phyloP scores from a whole-genome alignment of 169 alveolate species.

The Amoebophrya sp. region DNA sequence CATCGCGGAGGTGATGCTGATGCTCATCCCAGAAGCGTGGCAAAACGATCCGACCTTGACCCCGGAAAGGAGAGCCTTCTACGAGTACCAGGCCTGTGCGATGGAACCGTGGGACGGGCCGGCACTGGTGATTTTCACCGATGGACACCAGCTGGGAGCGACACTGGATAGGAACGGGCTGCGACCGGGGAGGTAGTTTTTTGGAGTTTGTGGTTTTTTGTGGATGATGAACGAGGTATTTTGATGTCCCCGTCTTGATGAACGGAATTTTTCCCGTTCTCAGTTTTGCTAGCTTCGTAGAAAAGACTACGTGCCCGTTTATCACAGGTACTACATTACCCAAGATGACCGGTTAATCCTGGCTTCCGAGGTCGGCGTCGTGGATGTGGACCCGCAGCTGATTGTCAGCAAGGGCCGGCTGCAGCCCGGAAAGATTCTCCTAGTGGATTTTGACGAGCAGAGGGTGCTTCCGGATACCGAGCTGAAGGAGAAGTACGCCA shows the following conservation, averaged over 20 bases:
- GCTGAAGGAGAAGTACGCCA: conserved; percentile 42
- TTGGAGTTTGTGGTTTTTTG: too few species aligned
- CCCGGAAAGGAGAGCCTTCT: conserved; percentile 37
- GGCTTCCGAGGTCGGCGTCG: conserved; percentile 62
- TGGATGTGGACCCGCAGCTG: conserved; percentile 50
- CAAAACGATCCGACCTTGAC: conserved; percentile 27
- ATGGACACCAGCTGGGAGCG: conserved; percentile 62
- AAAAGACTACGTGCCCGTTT: too few species aligned
- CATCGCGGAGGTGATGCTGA: conserved; percentile 46
- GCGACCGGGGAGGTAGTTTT: conserved; percentile 57
- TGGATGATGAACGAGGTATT: too few species aligned
- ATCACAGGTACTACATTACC: conserved; percentile 56
- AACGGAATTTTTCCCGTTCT: too few species aligned
- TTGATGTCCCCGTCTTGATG: too few species aligned
- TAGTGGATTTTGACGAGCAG: conserved; percentile 51
- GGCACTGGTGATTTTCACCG: conserved; percentile 60
- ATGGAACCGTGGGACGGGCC: conserved; percentile 73
- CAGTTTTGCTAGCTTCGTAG: too few species aligned
- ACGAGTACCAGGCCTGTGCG: conserved; percentile 57
- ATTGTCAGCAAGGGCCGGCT: conserved; percentile 58
- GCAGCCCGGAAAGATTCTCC: conserved; percentile 58
- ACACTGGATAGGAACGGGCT: conserved; percentile 62
- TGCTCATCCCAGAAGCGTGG: conserved; percentile 51
- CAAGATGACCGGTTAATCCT: conserved; percentile 55
- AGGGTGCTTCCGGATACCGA: conserved; percentile 44